These are phyloP conservation scores for Xerocomellus chrysenteron DNA, from an alignment of 768 basidiomycete genomes.

Conservation along the genomic window DNA sequence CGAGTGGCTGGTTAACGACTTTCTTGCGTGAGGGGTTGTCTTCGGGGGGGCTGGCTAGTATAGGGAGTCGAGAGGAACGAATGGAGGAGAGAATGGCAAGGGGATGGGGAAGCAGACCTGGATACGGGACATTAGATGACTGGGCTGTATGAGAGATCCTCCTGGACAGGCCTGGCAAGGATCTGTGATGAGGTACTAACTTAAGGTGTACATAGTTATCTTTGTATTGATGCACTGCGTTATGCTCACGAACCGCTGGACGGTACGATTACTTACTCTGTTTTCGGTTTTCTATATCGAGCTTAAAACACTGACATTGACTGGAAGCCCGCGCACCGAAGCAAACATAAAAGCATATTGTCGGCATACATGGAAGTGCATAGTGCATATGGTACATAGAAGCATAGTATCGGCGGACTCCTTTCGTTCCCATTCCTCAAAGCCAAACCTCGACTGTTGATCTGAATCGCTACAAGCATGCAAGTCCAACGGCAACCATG, in stretches of 20 bases:
- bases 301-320: neutral
- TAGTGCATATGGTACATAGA: constrained; percentile 15
- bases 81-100: constrained; percentile 53
- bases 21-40: constrained; percentile 22
- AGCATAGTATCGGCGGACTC: constrained; percentile 1
- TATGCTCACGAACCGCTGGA: neutral
- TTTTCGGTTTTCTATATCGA: neutral
- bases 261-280: too few species aligned
- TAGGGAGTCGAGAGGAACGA: constrained; percentile 43
- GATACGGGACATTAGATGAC: constrained; percentile 48
- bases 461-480: constrained; percentile 33
- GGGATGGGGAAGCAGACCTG: constrained; percentile 46
- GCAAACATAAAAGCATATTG: constrained; percentile 16
- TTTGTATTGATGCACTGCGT: neutral
- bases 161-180: neutral
- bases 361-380: constrained; percentile 12
- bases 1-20: constrained; percentile 24
- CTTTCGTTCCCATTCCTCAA: neutral
- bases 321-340: neutral
- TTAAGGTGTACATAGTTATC: constrained; percentile 6
- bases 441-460: neutral
- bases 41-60: constrained; percentile 21
- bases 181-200: constrained; percentile 4
- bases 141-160: constrained; percentile 46
- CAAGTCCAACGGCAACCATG: constrained; percentile 30